Evolutionary conservation across 1,284 basidiomycete genomes (phyloP).

Genomic region (Trametes polyzona): DNA sequence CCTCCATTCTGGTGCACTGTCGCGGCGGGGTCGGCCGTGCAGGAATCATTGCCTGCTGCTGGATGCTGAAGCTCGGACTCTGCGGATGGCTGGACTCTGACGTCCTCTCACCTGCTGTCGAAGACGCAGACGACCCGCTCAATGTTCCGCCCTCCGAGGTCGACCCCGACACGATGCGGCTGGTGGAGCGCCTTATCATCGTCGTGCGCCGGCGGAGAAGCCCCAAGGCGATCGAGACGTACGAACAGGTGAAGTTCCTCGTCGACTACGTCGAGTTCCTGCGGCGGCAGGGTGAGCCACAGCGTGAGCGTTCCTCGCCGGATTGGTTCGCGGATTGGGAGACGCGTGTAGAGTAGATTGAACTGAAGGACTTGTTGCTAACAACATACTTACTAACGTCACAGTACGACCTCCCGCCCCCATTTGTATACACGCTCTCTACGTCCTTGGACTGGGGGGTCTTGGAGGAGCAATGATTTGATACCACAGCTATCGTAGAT

Average conservation of each 20-base stretch:
- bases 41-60: constrained; percentile 90
- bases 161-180: constrained; percentile 54
- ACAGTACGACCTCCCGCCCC: not conserved
- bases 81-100: constrained; percentile 62
- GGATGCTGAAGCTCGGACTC: constrained; percentile 92
- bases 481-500: not conserved
- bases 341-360: constrained; percentile 6
- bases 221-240: constrained; percentile 87
- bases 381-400: not conserved
- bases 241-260: constrained; percentile 89
- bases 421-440: not conserved
- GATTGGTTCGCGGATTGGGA: constrained; percentile 24
- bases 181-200: constrained; percentile 76
- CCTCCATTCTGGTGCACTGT: constrained; percentile 87
- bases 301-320: not conserved
- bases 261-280: constrained; percentile 80
- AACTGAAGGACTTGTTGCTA: not conserved
- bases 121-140: not conserved
- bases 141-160: constrained; percentile 26
- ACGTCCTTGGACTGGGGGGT: not conserved
- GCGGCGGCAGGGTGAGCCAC: constrained; percentile 31
- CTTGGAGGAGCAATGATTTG: not conserved
- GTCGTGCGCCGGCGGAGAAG: constrained; percentile 79
- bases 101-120: not conserved
- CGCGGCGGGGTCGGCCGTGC: constrained; percentile 95